Evolutionary conservation across 108 stramenopile genomes (phyloP).

Genomic region (Pseudonitzschia pungens): DNA sequence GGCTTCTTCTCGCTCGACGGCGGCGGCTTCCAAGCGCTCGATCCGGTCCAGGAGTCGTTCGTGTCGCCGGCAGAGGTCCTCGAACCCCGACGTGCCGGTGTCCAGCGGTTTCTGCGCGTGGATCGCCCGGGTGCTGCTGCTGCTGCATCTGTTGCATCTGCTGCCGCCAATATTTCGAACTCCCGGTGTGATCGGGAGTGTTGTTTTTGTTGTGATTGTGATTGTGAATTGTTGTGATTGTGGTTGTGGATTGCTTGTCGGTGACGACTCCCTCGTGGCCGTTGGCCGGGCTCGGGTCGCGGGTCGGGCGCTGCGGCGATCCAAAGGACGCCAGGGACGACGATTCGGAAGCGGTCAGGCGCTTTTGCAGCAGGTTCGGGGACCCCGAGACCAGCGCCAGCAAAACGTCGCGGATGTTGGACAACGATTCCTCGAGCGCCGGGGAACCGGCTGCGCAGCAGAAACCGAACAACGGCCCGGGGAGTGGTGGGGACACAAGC

Average conservation of each 20-base stretch:
- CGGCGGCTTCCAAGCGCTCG: neutral
- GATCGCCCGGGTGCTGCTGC: no score
- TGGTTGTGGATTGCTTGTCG: no score
- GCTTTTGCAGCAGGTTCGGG: neutral
- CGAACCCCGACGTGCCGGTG: neutral
- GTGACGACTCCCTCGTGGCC: no score
- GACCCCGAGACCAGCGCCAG: neutral
- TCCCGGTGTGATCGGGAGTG: no score
- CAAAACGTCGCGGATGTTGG: neutral
- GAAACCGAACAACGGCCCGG: neutral
- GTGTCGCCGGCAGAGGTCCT: neutral
- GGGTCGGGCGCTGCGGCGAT: no score
- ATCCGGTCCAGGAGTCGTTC: neutral
- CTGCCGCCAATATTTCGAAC: constrained; percentile 54
- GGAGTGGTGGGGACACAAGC: neutral
- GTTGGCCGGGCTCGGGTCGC: no score
- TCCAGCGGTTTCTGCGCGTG: no score
- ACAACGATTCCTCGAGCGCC: neutral
- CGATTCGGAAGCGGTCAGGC: neutral
- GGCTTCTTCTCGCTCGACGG: constrained; percentile 1
- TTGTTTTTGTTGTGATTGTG: constrained; percentile 46
- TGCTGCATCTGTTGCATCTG: neutral
- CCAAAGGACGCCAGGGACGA: neutral
- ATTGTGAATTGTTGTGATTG: constrained; percentile 62
- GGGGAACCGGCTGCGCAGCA: neutral